Conservation (phyloP, 352 stramenopile species). For the Globisporangium cederbergense region DNA sequence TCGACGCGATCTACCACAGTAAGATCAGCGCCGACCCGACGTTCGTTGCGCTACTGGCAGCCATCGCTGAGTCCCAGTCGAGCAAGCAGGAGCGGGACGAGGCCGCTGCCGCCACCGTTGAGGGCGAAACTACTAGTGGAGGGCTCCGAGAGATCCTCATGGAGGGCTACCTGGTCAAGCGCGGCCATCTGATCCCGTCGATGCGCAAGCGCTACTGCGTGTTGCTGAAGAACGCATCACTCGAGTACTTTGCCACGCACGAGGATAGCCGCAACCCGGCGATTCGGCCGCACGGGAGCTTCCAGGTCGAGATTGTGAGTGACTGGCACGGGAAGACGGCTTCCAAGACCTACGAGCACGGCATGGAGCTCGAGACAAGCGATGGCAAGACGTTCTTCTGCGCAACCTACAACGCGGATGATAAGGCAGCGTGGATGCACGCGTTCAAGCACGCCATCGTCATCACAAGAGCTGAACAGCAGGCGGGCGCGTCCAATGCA, state of each 20-base stretch:
- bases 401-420: slow-evolving; percentile 40
- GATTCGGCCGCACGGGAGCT: slow-evolving; percentile 25
- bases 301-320: slow-evolving; percentile 50
- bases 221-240: slow-evolving; percentile 33
- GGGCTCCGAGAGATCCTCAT: slow-evolving; percentile 36
- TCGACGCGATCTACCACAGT: slow-evolving; percentile 68
- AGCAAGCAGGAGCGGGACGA: slow-evolving; percentile 9
- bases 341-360: slow-evolving; percentile 46
- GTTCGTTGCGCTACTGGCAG: slow-evolving; percentile 26
- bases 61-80: slow-evolving; percentile 19
- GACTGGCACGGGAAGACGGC: slow-evolving; percentile 71
- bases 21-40: slow-evolving; percentile 30
- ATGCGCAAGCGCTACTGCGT: slow-evolving; percentile 80
- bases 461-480: slow-evolving; percentile 21
- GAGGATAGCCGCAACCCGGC: slow-evolving; percentile 55
- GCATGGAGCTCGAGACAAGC: slow-evolving; percentile 63
- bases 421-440: slow-evolving; percentile 61
- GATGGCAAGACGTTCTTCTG: slow-evolving; percentile 77
- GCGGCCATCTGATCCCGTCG: slow-evolving; percentile 62
- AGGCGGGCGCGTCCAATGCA: not conserved
- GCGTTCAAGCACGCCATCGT: slow-evolving; percentile 57
- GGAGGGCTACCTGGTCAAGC: slow-evolving; percentile 76
- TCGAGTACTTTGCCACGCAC: slow-evolving; percentile 68
- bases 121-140: not conserved
- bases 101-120: no score